Evolutionary conservation across 1,284 basidiomycete species (phyloP).

Genomic region (Volvariella volvacea): DNA sequence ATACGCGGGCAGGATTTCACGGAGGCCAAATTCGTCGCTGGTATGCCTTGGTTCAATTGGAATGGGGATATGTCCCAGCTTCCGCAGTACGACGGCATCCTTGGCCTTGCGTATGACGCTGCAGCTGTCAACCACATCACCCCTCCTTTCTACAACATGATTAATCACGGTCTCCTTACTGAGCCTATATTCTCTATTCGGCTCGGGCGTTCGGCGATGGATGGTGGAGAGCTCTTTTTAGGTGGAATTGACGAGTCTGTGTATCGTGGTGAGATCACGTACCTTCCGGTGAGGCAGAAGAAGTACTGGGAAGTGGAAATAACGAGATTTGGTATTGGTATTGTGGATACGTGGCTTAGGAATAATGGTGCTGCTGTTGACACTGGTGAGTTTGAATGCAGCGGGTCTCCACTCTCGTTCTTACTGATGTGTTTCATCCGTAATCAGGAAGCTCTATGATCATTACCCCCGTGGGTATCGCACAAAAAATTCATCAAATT

Average conservation of each 20-base stretch:
- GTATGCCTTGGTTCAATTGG: conserved; percentile 78
- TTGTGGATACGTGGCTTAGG: conserved; percentile 80
- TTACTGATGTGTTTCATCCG: too few relatives aligned
- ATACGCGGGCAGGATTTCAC: conserved; percentile 87
- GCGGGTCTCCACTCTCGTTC: conserved; percentile 76
- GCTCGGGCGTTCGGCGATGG: conserved; percentile 78
- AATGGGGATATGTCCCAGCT: conserved; percentile 77
- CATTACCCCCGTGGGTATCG: too few relatives aligned
- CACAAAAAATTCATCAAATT: too few relatives aligned
- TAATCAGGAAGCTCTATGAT: too few relatives aligned
- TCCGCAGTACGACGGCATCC: conserved; percentile 78
- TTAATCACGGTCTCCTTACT: conserved; percentile 80
- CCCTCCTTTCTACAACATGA: conserved; percentile 95
- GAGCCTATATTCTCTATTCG: conserved; percentile 93
- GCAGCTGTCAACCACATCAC: conserved; percentile 92
- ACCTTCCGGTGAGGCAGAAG: conserved; percentile 91
- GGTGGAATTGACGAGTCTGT: conserved; percentile 83
- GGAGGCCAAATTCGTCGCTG: conserved; percentile 94
- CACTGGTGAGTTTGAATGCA: conserved; percentile 80
- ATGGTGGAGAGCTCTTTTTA: conserved; percentile 90
- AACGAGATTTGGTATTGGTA: conserved; percentile 77
- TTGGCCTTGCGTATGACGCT: conserved; percentile 93
- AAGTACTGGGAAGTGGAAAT: conserved; percentile 99
- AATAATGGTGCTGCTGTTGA: conserved; percentile 94
- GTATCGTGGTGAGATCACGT: conserved; percentile 79